Evolutionary conservation across 352 stramenopile species (phyloP).

Genomic region (Elongisporangium undulatum): DNA sequence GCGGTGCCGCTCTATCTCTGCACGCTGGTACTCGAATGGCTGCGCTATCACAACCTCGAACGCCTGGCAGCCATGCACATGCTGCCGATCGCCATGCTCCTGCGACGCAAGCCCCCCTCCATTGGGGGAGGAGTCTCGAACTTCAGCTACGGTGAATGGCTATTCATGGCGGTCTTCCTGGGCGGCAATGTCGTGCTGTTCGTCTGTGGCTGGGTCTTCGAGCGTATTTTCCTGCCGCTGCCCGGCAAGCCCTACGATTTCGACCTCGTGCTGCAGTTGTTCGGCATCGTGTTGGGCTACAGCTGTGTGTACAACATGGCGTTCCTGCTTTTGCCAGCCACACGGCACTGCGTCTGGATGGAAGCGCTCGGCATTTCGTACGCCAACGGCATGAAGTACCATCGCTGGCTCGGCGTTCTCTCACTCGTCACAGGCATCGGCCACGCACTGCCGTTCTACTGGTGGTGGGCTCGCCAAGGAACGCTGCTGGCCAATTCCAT

Average conservation of each 20-base stretch:
- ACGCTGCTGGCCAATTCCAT: conserved; percentile 26
- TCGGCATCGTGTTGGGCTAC: conserved; percentile 38
- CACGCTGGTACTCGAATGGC: conserved; percentile 35
- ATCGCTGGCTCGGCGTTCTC: conserved; percentile 46
- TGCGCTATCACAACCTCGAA: conserved; percentile 35
- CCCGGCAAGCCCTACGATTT: conserved; percentile 31
- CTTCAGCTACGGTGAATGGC: conserved; percentile 62
- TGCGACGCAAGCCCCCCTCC: conserved; percentile 36
- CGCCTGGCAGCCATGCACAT: conserved; percentile 28
- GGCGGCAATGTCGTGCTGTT: conserved; percentile 55
- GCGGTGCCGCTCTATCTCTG: conserved; percentile 37
- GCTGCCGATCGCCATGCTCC: conserved; percentile 29
- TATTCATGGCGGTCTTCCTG: conserved; percentile 39
- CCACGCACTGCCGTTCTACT: conserved; percentile 46
- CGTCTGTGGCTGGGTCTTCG: conserved; percentile 41
- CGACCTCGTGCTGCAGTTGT: conserved; percentile 39
- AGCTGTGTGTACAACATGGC: conserved; percentile 58
- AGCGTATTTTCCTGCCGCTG: conserved; percentile 20
- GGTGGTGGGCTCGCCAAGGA: conserved; percentile 28
- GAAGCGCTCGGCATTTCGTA: conserved; percentile 61
- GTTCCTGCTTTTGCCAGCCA: conserved; percentile 56
- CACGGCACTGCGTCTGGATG: conserved; percentile 62
- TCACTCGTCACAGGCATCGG: conserved; percentile 30
- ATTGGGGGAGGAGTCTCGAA: conserved; percentile 7
- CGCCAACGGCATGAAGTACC: conserved; percentile 57